phyloP scores from a whole-genome alignment of 257 asterid genomes.

The Apocynum venetum region DNA sequence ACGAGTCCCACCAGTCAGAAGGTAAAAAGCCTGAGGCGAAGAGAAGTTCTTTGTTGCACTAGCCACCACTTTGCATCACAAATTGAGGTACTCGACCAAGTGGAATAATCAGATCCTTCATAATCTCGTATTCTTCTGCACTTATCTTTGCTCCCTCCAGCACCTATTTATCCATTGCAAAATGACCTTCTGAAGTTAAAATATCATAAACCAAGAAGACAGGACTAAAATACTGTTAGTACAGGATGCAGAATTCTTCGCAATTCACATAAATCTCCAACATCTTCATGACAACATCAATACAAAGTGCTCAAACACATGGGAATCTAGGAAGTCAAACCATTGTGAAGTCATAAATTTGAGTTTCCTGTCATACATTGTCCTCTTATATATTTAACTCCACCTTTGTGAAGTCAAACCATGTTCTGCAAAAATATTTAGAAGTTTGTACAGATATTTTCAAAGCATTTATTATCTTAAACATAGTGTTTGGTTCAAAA shows the following conservation, averaged over 20 bases:
- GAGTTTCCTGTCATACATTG: neutral
- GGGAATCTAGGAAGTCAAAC: too few relatives aligned
- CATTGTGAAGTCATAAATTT: too few relatives aligned
- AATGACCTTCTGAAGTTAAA: neutral
- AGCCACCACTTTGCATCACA: conserved; percentile 77
- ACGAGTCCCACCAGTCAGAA: neutral
- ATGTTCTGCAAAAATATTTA: neutral
- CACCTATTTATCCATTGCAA: conserved; percentile 43
- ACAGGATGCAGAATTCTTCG: neutral
- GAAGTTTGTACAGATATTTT: neutral
- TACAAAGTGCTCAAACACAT: neutral
- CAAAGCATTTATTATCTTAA: neutral
- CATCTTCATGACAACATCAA: neutral
- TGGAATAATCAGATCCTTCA: conserved; percentile 88
- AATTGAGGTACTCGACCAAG: conserved; percentile 82
- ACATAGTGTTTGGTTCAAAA: too few relatives aligned
- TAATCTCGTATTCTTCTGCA: conserved; percentile 65
- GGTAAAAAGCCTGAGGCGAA: neutral
- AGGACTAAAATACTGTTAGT: neutral
- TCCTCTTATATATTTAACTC: neutral
- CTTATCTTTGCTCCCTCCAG: conserved; percentile 67
- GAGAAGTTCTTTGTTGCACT: conserved; percentile 5
- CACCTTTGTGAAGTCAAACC: neutral
- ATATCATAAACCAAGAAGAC: neutral
- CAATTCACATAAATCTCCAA: neutral